Base-by-base conservation (phyloP, 257 asterid genomes). In the Solanum medicagineum region DNA sequence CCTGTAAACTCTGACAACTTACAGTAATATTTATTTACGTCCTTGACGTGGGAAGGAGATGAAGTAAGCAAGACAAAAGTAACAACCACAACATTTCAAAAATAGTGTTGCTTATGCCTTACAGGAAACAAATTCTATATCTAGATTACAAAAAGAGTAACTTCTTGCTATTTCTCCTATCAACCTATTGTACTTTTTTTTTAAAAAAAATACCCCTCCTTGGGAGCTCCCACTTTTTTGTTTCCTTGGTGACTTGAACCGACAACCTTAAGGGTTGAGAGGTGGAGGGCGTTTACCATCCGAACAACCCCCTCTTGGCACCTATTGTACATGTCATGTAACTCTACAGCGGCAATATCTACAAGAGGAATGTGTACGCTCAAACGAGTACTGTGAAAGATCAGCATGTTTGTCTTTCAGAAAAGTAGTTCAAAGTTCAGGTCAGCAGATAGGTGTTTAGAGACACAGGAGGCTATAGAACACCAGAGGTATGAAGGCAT, bases 401-500 rank as follows among this genome's bases (percentile, higher is more conserved):
- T 83, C 65, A 45, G 53, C 75, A 36, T 66, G 5, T 60, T 29
- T 7, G 44, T 40, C 60, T 47, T 79, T 9, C 85, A 15, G 71
- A 1, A 29, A 53, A 56, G 19, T n/a, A 22, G 12, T 69, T 63
- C 24, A 29, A 73, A 80, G 44, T 49, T 66, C 57, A 81, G 59
- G 59, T 15, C 65, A 79, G 29, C 29, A 29, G 24, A 79, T 0
- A 51, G 17, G 62, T n/a, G 26, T 88, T 89, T 81, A 97, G 82
- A 95, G 90, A 85, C 99, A 97, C 65, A 97, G 97, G 82, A 97
- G 92, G 84, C 98, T 95, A 88, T 95, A 93, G 94, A 97, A 97
- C 80, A 97, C 88, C 47, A 97, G 95, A 84, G 99, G 98, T 91
- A 97, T 97, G 92, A 95, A 97, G 85, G 99, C 98, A 81, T 97